Conservation (phyloP, 768 basidiomycete genomes). For the Fomitopsis pulvina region DNA sequence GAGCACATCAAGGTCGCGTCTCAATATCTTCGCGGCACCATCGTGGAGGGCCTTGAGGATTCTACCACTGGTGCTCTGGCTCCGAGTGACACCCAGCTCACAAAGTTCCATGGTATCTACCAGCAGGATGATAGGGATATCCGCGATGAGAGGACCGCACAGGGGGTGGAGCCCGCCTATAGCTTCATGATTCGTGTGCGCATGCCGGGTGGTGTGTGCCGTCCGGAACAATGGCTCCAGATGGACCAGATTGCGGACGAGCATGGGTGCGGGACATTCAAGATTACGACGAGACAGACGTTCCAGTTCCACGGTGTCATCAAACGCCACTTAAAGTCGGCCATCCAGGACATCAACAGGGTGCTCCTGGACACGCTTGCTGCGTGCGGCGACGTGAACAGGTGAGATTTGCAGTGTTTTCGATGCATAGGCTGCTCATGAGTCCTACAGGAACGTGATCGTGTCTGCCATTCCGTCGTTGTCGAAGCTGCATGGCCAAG, state of each 20-base stretch:
- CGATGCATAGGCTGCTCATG: slow-evolving; percentile 4
- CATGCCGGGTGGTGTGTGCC: slow-evolving; percentile 94
- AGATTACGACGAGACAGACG: slow-evolving; percentile 95
- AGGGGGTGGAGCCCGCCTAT: slow-evolving; percentile 93
- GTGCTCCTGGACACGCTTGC: slow-evolving; percentile 91
- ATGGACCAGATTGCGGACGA: slow-evolving; percentile 97
- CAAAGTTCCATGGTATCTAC: slow-evolving; percentile 97
- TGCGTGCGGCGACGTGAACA: slow-evolving; percentile 97
- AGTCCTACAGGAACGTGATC: slow-evolving; percentile 66
- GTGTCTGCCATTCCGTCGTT: slow-evolving; percentile 87
- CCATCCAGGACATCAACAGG: slow-evolving; percentile 94
- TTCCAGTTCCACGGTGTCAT: slow-evolving; percentile 99
- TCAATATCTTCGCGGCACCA: slow-evolving; percentile 90
- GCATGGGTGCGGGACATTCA: slow-evolving; percentile 90
- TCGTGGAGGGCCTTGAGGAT: slow-evolving; percentile 86
- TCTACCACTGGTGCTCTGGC: slow-evolving; percentile 85
- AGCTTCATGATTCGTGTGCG: slow-evolving; percentile 98
- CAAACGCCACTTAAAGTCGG: slow-evolving; percentile 92
- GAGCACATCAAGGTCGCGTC: slow-evolving; percentile 99
- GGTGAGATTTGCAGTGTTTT: slow-evolving; percentile 36
- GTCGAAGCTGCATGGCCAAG: slow-evolving; percentile 79
- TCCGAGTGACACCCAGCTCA: slow-evolving; percentile 86
- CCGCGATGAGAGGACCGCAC: slow-evolving; percentile 88
- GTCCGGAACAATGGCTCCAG: slow-evolving; percentile 85
- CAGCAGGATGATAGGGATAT: slow-evolving; percentile 99